phyloP scores from a whole-genome alignment of 1,284 basidiomycete species.

The Flammula alnicola region DNA sequence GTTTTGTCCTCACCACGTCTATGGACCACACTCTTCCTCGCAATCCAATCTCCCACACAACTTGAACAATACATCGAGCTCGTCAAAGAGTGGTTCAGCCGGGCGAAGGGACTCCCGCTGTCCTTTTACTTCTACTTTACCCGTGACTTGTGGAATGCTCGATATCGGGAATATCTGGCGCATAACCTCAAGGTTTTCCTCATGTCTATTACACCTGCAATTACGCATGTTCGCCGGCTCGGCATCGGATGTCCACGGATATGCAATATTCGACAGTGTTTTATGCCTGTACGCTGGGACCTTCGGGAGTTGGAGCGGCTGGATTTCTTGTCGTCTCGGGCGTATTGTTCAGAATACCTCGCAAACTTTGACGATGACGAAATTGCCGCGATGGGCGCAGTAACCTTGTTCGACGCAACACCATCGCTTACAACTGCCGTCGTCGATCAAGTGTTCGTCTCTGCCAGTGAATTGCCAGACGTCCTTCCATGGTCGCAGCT shows the following conservation, averaged over 20 bases:
- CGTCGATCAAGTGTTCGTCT: not conserved
- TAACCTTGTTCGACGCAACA: not conserved
- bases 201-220: no score
- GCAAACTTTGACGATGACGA: no score
- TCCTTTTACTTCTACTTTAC: not conserved
- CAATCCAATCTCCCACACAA: not conserved
- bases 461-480: not conserved
- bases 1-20: not conserved
- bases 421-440: not conserved
- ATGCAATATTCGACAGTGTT: no score
- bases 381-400: no score
- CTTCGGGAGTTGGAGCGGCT: no score
- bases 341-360: no score
- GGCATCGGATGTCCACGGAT: no score
- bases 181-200: no score
- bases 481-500: not conserved
- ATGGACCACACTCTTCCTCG: conserved; percentile 2
- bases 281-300: no score
- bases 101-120: not conserved
- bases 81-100: conserved; percentile 1
- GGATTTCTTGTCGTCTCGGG: no score
- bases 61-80: not conserved
- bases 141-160: not conserved
- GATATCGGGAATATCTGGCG: no score
- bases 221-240: no score